A percentile compares a stretch with the other conserved stretches of the same genome.
Conservation (phyloP, 352 stramenopile species). For the Pythium sukuiense region DNA sequence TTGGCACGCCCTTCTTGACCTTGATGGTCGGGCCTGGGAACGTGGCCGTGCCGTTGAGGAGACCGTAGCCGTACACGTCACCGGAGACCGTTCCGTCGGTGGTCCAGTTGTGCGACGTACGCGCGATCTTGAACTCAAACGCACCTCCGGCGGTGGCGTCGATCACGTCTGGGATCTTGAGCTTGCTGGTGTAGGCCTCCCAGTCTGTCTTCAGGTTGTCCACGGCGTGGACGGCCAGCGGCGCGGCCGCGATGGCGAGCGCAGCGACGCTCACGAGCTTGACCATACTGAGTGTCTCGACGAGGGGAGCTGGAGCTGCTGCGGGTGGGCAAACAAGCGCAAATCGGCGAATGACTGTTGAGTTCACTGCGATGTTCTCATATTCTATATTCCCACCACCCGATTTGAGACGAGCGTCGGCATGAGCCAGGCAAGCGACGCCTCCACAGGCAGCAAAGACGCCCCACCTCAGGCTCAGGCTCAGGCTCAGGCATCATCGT, state of each 20-base stretch:
- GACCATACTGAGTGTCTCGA: conserved; percentile 6
- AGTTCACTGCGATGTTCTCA: not conserved
- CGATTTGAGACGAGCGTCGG: not conserved
- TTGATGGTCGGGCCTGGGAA: conserved; percentile 39
- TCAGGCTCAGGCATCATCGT: too few relatives aligned
- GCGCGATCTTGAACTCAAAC: conserved; percentile 40
- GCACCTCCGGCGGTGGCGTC: conserved; percentile 37
- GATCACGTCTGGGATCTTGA: conserved; percentile 41
- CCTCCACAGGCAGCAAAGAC: not conserved
- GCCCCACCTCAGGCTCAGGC: not conserved
- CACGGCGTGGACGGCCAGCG: conserved; percentile 12
- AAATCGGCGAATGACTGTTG: conserved; percentile 17
- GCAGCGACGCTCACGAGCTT: conserved; percentile 12
- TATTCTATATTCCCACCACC: conserved; percentile 9
- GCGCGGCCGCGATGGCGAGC: conserved; percentile 13
- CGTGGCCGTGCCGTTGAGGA: conserved; percentile 27
- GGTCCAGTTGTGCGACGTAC: conserved; percentile 33
- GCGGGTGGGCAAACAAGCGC: not conserved
- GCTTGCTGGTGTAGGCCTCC: conserved; percentile 32
- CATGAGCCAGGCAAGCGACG: conserved; percentile 3
- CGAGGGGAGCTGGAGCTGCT: not conserved
- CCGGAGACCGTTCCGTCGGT: conserved; percentile 25
- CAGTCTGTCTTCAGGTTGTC: conserved; percentile 38
- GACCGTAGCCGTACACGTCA: conserved; percentile 36
- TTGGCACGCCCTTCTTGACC: conserved; percentile 34